phyloP scores from a whole-genome alignment of 805 yeast species.

The Teunomyces gatunensis region DNA sequence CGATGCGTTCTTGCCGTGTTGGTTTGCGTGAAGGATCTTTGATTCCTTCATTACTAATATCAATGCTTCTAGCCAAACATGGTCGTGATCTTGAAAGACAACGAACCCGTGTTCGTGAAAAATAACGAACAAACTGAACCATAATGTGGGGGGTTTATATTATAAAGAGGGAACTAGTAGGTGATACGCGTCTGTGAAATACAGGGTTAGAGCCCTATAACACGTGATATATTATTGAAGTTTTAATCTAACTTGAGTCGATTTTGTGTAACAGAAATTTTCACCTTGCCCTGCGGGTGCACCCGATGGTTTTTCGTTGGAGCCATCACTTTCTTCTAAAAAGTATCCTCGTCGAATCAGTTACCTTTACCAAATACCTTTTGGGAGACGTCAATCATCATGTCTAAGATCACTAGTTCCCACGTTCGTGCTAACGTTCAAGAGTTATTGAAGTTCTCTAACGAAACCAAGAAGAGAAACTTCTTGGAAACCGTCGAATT shows the following conservation, averaged over 20 bases:
- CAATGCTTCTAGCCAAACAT: constrained; percentile 5
- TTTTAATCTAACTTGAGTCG: too few relatives aligned
- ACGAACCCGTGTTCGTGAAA: neutral
- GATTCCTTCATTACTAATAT: constrained; percentile 7
- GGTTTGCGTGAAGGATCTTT: constrained; percentile 5
- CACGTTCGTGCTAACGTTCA: constrained; percentile 97
- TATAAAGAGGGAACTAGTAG: neutral
- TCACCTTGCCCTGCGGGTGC: neutral
- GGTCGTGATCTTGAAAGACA: neutral
- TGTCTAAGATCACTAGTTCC: constrained; percentile 88
- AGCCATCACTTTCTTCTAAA: neutral
- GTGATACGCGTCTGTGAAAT: neutral
- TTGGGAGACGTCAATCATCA: constrained; percentile 73
- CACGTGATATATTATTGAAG: neutral
- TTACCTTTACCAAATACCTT: constrained; percentile 41
- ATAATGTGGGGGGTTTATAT: neutral
- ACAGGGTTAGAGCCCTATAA: constrained; percentile 7
- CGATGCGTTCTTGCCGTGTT: constrained; percentile 26
- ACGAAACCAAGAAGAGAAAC: constrained; percentile 99
- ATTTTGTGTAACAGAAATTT: constrained; percentile 3
- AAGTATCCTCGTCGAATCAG: constrained; percentile 56
- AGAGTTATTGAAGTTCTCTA: constrained; percentile 85
- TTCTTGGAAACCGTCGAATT: constrained; percentile 99
- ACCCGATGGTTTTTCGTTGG: neutral
- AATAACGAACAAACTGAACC: neutral